These are phyloP conservation scores for Suillus placidus DNA, from an alignment of 768 basidiomycete genomes.

Conservation along the genomic window DNA sequence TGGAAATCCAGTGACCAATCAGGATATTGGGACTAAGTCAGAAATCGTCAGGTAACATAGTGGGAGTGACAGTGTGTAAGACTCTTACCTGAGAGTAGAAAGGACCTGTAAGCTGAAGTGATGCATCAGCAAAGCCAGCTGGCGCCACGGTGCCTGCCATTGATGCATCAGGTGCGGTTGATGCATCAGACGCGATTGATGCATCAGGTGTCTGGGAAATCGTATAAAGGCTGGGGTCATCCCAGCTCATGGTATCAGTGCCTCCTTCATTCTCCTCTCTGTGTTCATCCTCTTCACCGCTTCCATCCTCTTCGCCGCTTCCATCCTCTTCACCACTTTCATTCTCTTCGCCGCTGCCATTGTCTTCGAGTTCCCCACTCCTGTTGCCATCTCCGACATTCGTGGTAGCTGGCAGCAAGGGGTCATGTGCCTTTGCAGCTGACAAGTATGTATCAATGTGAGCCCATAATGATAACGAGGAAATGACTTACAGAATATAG, in stretches of 20 bases:
- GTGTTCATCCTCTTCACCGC: neutral
- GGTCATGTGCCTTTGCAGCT: neutral
- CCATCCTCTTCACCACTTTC: neutral
- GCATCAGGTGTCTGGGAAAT: neutral
- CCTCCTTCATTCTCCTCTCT: neutral
- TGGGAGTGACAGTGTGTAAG: neutral
- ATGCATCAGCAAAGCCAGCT: neutral
- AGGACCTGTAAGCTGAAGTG: neutral
- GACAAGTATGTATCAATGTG: neutral
- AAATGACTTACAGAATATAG: constrained; percentile 8
- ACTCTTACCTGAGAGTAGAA: constrained; percentile 1
- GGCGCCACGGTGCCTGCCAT: neutral
- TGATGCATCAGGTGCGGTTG: neutral
- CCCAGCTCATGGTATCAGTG: neutral
- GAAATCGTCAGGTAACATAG: neutral
- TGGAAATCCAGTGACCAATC: neutral
- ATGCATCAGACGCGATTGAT: no score
- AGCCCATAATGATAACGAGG: neutral
- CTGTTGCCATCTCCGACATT: neutral
- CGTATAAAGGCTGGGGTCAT: neutral
- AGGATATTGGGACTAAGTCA: neutral
- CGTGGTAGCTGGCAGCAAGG: neutral
- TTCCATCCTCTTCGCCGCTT: neutral
- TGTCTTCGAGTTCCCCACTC: neutral
- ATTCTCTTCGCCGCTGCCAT: neutral